Conservation (phyloP, 441 rosid species). For the Populus hybrid region DNA sequence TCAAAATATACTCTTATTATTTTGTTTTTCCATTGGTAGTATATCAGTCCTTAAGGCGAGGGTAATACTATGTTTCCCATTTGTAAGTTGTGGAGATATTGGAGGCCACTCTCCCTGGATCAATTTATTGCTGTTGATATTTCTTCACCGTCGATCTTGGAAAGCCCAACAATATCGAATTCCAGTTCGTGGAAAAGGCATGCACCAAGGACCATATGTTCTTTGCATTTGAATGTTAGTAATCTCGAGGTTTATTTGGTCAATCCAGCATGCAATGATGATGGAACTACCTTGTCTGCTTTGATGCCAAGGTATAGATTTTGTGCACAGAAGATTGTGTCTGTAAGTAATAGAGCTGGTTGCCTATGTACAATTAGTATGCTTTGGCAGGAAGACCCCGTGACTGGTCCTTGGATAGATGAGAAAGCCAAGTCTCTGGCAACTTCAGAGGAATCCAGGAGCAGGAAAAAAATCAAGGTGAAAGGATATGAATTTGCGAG, state of each 20-base stretch:
- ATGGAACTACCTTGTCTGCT: slow-evolving; percentile 29
- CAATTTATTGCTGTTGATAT: slow-evolving; percentile 74
- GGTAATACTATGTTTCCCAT: slow-evolving; percentile 74
- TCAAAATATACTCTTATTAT: no score
- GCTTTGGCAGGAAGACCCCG: slow-evolving; percentile 77
- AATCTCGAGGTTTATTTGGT: slow-evolving; percentile 61
- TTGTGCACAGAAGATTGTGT: slow-evolving; percentile 54
- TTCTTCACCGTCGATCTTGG: slow-evolving; percentile 39
- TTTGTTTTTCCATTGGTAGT: slow-evolving; percentile 25
- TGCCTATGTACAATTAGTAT: slow-evolving; percentile 61
- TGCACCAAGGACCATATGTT: slow-evolving; percentile 39
- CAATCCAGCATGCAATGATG: slow-evolving; percentile 36
- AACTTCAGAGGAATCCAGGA: slow-evolving; percentile 52
- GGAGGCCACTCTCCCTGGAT: slow-evolving; percentile 45
- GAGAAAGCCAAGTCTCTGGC: slow-evolving; percentile 82
- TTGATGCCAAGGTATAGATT: slow-evolving; percentile 33
- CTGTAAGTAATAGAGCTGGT: slow-evolving; percentile 43
- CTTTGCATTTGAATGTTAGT: slow-evolving; percentile 59
- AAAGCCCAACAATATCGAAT: slow-evolving; percentile 35
- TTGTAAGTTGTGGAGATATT: slow-evolving; percentile 38
- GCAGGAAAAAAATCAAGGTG: slow-evolving; percentile 42
- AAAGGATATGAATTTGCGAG: slow-evolving; percentile 75
- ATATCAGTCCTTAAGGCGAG: slow-evolving; percentile 71
- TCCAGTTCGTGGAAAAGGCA: slow-evolving; percentile 31
- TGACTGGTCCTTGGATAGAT: slow-evolving; percentile 65